phyloP scores from a whole-genome alignment of 1,139 yeast genomes.

The Geotrichum candidum region DNA sequence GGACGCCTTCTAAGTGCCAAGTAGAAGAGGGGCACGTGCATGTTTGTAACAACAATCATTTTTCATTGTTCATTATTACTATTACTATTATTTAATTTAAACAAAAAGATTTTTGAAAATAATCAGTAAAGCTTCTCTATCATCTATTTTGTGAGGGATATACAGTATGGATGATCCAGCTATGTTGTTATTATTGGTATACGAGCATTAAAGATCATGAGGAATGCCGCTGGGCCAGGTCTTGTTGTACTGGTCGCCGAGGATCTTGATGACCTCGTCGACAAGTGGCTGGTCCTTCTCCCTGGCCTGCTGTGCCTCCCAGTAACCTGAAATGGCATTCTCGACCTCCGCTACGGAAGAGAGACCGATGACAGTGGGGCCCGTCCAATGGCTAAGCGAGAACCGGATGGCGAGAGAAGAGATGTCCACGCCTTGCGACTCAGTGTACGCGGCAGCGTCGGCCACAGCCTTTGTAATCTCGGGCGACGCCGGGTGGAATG shows the following conservation, averaged over 20 bases:
- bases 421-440: slow-evolving; percentile 47
- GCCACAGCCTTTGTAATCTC: slow-evolving; percentile 52
- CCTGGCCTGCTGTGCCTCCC: slow-evolving; percentile 39
- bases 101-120: neutral
- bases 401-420: slow-evolving; percentile 79
- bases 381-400: slow-evolving; percentile 59
- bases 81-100: neutral
- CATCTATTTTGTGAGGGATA: neutral
- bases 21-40: neutral
- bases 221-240: slow-evolving; percentile 68
- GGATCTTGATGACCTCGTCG: slow-evolving; percentile 40
- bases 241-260: slow-evolving; percentile 54
- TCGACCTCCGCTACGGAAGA: slow-evolving; percentile 56
- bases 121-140: neutral
- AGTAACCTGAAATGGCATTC: slow-evolving; percentile 54
- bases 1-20: slow-evolving; percentile 25
- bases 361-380: slow-evolving; percentile 71
- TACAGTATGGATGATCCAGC: neutral
- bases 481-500: slow-evolving; percentile 76
- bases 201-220: slow-evolving; percentile 20
- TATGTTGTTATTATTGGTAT: neutral
- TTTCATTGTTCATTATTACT: neutral
- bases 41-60: neutral
- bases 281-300: slow-evolving; percentile 43
- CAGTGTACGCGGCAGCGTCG: slow-evolving; percentile 46